These are phyloP conservation scores for Rhodamnia rubescens DNA, from an alignment of 345 rosid species.

Conservation along the genomic window DNA sequence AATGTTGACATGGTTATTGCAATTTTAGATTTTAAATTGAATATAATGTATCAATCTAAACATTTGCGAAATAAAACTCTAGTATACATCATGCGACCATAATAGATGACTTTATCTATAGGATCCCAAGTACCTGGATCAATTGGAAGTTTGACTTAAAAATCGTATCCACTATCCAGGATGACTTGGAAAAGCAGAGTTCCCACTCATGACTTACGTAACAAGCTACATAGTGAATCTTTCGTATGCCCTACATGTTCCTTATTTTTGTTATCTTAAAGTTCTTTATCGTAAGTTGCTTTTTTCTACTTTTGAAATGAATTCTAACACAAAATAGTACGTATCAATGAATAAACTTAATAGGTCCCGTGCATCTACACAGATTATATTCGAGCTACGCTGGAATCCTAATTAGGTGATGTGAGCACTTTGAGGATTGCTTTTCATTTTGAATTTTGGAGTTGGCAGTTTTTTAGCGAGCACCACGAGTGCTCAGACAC, in stretches of 20 bases:
- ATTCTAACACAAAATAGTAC: background rate
- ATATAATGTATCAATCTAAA: background rate
- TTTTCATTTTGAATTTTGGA: background rate
- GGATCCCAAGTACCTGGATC: background rate
- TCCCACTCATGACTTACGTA: background rate
- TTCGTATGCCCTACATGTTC: background rate
- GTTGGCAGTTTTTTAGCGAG: background rate
- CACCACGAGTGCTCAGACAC: background rate
- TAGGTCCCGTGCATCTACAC: background rate
- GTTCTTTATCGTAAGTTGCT: background rate
- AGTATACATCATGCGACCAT: background rate
- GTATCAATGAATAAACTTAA: background rate
- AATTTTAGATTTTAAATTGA: background rate
- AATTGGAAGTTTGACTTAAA: background rate
- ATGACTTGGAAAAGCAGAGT: background rate
- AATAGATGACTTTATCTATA: background rate
- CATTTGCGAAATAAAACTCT: background rate
- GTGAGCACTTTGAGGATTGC: background rate
- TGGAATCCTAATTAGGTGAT: background rate
- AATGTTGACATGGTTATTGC: background rate
- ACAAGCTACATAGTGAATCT: background rate
- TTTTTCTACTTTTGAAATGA: background rate
- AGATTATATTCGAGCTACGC: background rate
- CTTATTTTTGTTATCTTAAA: background rate
- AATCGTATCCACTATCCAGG: background rate